A percentile compares a stretch with the other conserved stretches of the same genome.
Conservation (phyloP, 2,329 filamentous ascomycete genomes). For the Emmonsia crescens region DNA sequence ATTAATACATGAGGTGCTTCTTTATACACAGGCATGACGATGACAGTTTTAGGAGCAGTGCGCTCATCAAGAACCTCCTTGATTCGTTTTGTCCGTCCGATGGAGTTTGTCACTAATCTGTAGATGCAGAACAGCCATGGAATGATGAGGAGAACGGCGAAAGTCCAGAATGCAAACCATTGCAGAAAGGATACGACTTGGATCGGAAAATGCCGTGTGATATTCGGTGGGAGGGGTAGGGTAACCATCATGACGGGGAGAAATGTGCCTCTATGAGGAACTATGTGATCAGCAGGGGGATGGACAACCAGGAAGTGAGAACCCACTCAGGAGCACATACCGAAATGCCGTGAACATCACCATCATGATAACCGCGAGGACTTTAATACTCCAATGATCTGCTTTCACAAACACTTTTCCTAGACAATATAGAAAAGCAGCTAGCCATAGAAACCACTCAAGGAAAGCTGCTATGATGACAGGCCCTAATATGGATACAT, state of each 20-base stretch:
- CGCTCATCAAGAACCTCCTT: conserved; percentile 74
- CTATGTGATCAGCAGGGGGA: conserved; percentile 6
- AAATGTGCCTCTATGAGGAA: conserved; percentile 57
- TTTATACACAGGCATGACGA: conserved; percentile 95
- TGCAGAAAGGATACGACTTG: conserved; percentile 63
- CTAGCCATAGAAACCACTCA: conserved; percentile 91
- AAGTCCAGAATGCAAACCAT: conserved; percentile 94
- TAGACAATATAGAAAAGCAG: conserved; percentile 87
- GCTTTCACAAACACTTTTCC: conserved; percentile 82
- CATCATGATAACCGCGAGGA: conserved; percentile 67
- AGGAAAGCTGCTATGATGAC: conserved; percentile 76
- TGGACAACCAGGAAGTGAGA: neutral
- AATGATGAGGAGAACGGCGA: conserved; percentile 70
- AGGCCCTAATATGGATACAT: conserved; percentile 66
- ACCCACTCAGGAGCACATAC: conserved; percentile 37
- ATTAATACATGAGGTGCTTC: conserved; percentile 77
- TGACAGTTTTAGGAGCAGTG: conserved; percentile 84
- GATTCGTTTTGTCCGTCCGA: conserved; percentile 71
- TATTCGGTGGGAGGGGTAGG: conserved; percentile 62
- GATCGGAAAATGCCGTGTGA: conserved; percentile 62
- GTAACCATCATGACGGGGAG: conserved; percentile 92
- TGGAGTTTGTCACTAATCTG: conserved; percentile 74
- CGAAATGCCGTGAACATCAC: conserved; percentile 63
- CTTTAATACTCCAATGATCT: conserved; percentile 70
- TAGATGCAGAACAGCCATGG: conserved; percentile 93